Evolutionary conservation across 176 grass and related monocot genomes (phyloP).

Genomic region (Juncus effusus): DNA sequence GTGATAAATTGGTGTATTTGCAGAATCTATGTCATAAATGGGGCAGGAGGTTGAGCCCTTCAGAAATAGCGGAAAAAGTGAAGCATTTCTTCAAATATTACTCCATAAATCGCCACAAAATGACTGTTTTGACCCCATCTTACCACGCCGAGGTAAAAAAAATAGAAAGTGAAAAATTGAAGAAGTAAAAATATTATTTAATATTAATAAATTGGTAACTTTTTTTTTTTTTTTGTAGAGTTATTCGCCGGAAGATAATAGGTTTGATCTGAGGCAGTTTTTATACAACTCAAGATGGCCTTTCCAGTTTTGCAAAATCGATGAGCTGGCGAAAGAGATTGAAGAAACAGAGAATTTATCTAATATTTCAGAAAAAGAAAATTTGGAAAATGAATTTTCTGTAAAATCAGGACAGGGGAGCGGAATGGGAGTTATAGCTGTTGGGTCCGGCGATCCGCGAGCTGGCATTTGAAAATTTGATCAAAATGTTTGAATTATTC

Average conservation of each 20-base stretch:
- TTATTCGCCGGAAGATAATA: slow-evolving; percentile 98
- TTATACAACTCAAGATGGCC: slow-evolving; percentile 87
- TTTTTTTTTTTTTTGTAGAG: slow-evolving; percentile 46
- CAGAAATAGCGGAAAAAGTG: slow-evolving; percentile 93
- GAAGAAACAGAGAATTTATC: slow-evolving; percentile 42
- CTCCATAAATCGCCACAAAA: slow-evolving; percentile 94
- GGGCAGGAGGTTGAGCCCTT: slow-evolving; percentile 71
- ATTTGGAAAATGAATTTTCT: slow-evolving; percentile 17
- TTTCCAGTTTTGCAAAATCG: slow-evolving; percentile 84
- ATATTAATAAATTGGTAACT: no score
- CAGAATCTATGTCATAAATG: slow-evolving; percentile 89
- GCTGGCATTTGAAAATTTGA: slow-evolving; percentile 41
- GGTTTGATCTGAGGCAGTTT: slow-evolving; percentile 92
- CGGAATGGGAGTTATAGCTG: slow-evolving; percentile 71
- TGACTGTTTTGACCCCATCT: slow-evolving; percentile 94
- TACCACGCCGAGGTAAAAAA: slow-evolving; percentile 82
- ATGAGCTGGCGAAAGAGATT: slow-evolving; percentile 65
- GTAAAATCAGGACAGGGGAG: slow-evolving; percentile 33
- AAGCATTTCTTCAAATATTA: slow-evolving; percentile 98
- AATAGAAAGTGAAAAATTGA: slow-evolving; percentile 4
- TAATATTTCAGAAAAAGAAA: neutral
- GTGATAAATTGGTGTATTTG: slow-evolving; percentile 6
- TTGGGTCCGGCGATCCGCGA: slow-evolving; percentile 61
- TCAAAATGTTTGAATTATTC: neutral
- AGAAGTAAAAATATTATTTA: neutral